Percentiles rank a stretch among this genome's conserved stretches.
phyloP scores from a whole-genome alignment of 768 basidiomycete species.

The Cubamyces sp. region DNA sequence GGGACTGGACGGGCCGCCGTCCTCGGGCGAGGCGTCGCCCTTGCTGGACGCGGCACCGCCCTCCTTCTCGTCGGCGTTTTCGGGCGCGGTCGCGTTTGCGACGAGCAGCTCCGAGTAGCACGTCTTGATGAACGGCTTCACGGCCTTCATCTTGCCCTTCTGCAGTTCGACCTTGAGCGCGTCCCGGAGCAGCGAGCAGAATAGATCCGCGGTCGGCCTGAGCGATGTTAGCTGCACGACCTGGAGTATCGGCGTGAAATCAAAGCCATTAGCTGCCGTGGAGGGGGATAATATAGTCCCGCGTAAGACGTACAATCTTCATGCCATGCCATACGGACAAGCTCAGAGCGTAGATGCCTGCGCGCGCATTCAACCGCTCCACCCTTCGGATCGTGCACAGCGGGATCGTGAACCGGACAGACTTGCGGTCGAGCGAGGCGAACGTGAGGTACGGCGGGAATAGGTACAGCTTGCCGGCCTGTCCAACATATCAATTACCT shows the following conservation, averaged over 20 bases:
- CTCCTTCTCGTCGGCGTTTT: slow-evolving; percentile 70
- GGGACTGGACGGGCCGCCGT: slow-evolving; percentile 38
- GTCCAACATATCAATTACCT: slow-evolving; percentile 34
- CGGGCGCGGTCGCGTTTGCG: slow-evolving; percentile 35
- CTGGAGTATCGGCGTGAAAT: no score
- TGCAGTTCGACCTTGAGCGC: slow-evolving; percentile 89
- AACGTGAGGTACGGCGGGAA: slow-evolving; percentile 91
- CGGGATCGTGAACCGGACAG: slow-evolving; percentile 89
- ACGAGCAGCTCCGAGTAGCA: slow-evolving; percentile 94
- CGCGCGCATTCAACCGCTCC: slow-evolving; percentile 89
- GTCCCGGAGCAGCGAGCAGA: slow-evolving; percentile 87
- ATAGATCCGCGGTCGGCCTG: slow-evolving; percentile 89
- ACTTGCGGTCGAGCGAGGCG: slow-evolving; percentile 88
- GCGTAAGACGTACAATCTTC: slow-evolving; percentile 66
- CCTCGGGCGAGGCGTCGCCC: slow-evolving; percentile 52
- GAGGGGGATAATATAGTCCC: no score
- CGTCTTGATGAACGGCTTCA: slow-evolving; percentile 89
- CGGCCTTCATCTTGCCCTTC: slow-evolving; percentile 89
- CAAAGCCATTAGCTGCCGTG: no score
- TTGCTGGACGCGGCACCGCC: slow-evolving; percentile 49
- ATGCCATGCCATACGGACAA: slow-evolving; percentile 92
- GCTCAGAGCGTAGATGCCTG: slow-evolving; percentile 96
- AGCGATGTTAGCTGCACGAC: slow-evolving; percentile 93
- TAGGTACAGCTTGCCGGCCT: slow-evolving; percentile 89
- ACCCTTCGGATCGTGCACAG: slow-evolving; percentile 92